A percentile compares a stretch with the other conserved stretches of the same genome.
These are phyloP conservation scores for Balakata baccata DNA, from an alignment of 345 rosid genomes.

Conservation along the genomic window DNA sequence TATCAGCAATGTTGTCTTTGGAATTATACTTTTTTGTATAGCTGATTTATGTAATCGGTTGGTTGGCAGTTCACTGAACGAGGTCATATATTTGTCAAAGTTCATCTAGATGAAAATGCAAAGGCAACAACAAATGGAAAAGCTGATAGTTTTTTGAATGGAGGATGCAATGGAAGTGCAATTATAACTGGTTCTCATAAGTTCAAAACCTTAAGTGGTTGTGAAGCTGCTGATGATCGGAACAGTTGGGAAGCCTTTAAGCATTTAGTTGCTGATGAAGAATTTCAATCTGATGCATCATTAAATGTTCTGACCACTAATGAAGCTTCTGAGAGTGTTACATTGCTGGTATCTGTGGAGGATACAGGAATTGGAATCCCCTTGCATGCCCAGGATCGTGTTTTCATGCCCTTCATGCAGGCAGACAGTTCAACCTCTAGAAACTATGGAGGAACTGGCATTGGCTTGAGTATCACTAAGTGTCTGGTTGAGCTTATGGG, in stretches of 20 bases:
- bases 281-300: slow-evolving; percentile 29
- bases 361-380: slow-evolving; percentile 98
- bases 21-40: neutral
- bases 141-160: slow-evolving; percentile 41
- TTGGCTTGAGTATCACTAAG: slow-evolving; percentile 94
- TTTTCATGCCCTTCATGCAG: slow-evolving; percentile 95
- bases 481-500: slow-evolving; percentile 92
- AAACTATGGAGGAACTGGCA: slow-evolving; percentile 89
- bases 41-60: slow-evolving; percentile 11
- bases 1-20: neutral
- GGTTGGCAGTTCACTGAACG: slow-evolving; percentile 79
- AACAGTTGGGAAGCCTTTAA: slow-evolving; percentile 84
- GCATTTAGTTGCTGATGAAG: slow-evolving; percentile 55
- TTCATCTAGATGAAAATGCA: slow-evolving; percentile 63
- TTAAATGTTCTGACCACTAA: slow-evolving; percentile 28
- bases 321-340: slow-evolving; percentile 45
- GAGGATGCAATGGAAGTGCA: slow-evolving; percentile 46
- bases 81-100: slow-evolving; percentile 91
- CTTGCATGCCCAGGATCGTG: slow-evolving; percentile 70
- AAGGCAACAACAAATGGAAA: slow-evolving; percentile 39
- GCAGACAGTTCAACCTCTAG: slow-evolving; percentile 98
- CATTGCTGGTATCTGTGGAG: slow-evolving; percentile 76
- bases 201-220: slow-evolving; percentile 81
- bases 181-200: slow-evolving; percentile 24
- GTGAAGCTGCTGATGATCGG: slow-evolving; percentile 80